These are phyloP conservation scores for Balansia obtecta DNA, from an alignment of 2,329 filamentous ascomycete genomes.

Conservation along the genomic window DNA sequence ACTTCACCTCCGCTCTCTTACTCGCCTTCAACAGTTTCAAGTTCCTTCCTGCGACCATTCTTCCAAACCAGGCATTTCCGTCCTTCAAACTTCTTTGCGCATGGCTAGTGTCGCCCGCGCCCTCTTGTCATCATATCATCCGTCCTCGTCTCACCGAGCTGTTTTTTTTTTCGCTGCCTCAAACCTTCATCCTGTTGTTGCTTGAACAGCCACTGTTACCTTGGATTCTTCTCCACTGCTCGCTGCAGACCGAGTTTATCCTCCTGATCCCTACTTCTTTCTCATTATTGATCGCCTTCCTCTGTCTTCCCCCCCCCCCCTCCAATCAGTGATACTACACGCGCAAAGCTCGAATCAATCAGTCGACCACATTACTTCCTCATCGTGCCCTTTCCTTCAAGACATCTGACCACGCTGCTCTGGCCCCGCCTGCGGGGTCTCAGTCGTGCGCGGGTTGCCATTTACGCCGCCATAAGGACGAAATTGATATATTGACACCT, in stretches of 20 bases:
- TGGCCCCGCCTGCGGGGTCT: slow-evolving; percentile 8
- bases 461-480: not conserved
- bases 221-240: not conserved
- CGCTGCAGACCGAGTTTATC: not conserved
- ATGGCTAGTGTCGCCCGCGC: not conserved
- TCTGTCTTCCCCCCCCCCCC: not conserved
- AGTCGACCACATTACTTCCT: not conserved
- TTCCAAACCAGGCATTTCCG: not conserved
- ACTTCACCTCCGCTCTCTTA: slow-evolving; percentile 1
- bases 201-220: not conserved
- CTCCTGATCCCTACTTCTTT: not conserved
- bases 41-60: not conserved
- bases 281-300: not conserved
- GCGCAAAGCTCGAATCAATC: not conserved
- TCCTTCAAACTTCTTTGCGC: not conserved
- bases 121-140: not conserved
- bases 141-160: not conserved
- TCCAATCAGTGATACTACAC: not conserved
- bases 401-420: not conserved
- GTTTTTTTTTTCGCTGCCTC: not conserved
- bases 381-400: not conserved
- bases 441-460: slow-evolving; percentile 2
- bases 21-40: not conserved
- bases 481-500: not conserved
- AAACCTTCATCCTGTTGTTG: not conserved